Conservation (phyloP, 2,329 filamentous ascomycete genomes). For the Ceratocystis albifundus region DNA sequence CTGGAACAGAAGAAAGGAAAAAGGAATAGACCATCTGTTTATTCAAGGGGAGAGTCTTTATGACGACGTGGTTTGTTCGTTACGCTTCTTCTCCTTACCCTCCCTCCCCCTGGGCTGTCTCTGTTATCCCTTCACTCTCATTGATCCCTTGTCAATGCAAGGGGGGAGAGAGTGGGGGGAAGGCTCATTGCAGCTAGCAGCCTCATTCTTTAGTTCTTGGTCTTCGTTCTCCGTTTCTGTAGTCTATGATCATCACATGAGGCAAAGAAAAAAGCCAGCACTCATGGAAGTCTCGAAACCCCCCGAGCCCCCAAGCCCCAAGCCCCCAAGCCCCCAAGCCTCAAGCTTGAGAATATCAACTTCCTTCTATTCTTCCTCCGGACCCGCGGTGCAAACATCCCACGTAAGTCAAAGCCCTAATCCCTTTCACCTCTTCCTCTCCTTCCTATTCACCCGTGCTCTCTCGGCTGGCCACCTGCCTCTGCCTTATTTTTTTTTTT, state of each 20-base stretch:
- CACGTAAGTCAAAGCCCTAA: not conserved
- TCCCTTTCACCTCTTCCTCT: not conserved
- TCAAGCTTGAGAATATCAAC: not conserved
- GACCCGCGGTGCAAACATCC: not conserved
- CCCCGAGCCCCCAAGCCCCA: not conserved
- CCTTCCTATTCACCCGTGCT: not conserved
- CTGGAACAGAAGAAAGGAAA: slow-evolving; percentile 2
- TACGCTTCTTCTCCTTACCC: not conserved
- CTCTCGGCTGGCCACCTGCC: not conserved
- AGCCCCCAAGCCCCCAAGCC: not conserved
- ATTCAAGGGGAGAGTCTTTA: not conserved
- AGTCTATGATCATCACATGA: no score
- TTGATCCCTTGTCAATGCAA: not conserved
- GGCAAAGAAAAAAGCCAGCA: no score
- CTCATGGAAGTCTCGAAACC: no score
- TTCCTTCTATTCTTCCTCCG: slow-evolving; percentile 1
- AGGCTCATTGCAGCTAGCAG: not conserved
- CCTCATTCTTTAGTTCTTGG: not conserved
- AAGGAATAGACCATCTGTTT: not conserved
- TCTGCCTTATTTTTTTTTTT: not conserved
- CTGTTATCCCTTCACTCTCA: not conserved
- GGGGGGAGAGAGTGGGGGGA: not conserved
- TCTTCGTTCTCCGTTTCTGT: no score
- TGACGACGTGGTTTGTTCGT: slow-evolving; percentile 8
- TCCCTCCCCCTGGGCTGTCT: not conserved